These are phyloP conservation scores for Streptanthus diversifolius DNA, from an alignment of 345 rosid species.

Conservation along the genomic window DNA sequence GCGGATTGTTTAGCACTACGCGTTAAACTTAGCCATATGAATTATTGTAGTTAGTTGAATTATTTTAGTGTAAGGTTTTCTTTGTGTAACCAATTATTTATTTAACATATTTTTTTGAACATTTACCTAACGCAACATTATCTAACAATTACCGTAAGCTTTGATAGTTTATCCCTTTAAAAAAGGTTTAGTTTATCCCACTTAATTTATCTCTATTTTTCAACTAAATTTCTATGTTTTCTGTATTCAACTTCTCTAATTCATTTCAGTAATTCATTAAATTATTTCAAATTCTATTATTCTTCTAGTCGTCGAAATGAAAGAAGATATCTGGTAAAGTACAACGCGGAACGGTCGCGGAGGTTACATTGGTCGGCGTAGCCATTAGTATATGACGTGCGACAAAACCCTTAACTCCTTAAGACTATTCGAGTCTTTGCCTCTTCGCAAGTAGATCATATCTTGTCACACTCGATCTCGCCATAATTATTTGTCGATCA, in stretches of 20 bases:
- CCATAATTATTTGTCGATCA: not conserved
- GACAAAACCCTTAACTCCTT: not conserved
- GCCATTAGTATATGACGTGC: not conserved
- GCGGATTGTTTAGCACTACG: too few species aligned
- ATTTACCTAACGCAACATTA: too few species aligned
- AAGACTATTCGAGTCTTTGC: not conserved
- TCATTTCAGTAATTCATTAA: not conserved
- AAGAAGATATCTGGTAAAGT: not conserved
- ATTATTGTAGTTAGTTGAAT: too few species aligned
- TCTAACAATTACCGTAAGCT: not conserved
- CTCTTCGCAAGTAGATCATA: not conserved
- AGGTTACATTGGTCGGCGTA: not conserved
- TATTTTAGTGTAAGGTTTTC: too few species aligned
- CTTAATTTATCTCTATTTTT: not conserved
- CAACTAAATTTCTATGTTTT: not conserved
- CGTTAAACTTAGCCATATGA: too few species aligned
- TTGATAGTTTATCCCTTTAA: not conserved
- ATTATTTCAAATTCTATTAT: not conserved
- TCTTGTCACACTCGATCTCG: not conserved
- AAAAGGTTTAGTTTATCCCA: not conserved
- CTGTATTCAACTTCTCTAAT: not conserved
- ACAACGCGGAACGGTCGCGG: not conserved
- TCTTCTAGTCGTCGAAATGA: not conserved
- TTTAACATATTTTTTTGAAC: too few species aligned
- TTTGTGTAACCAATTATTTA: too few species aligned